Conservation (phyloP, 768 basidiomycete species). For the Crassisporium funariophilum region DNA sequence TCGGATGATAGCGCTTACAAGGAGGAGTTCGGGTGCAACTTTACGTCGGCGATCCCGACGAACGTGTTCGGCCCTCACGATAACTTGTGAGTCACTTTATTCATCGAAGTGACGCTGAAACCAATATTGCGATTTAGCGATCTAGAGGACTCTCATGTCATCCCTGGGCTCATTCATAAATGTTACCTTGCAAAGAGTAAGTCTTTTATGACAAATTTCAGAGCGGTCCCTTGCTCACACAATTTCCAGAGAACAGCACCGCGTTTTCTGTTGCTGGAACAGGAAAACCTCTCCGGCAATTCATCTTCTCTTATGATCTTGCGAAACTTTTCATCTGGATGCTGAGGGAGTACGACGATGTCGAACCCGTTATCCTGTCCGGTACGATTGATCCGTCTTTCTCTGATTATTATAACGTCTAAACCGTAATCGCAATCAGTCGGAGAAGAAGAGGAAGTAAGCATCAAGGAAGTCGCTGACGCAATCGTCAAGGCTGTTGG, state of each 20-base stretch:
- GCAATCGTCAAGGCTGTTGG: constrained; percentile 85
- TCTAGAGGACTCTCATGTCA: constrained; percentile 89
- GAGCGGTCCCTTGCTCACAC: not conserved
- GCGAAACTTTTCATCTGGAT: constrained; percentile 96
- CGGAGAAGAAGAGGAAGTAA: constrained; percentile 92
- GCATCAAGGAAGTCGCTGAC: constrained; percentile 88
- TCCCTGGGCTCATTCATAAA: constrained; percentile 92
- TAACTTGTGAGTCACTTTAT: constrained; percentile 67
- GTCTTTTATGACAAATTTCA: constrained; percentile 6
- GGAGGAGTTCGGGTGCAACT: constrained; percentile 92
- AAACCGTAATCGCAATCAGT: constrained; percentile 45
- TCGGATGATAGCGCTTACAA: constrained; percentile 78
- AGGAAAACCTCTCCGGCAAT: constrained; percentile 93
- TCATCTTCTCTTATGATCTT: constrained; percentile 95
- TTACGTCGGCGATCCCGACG: constrained; percentile 96
- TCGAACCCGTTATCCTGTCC: constrained; percentile 92
- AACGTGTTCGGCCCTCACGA: constrained; percentile 96
- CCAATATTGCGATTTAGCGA: constrained; percentile 52
- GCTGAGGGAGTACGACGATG: constrained; percentile 86
- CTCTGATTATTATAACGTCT: not conserved
- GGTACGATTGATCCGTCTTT: constrained; percentile 43
- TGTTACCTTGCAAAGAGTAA: constrained; percentile 89
- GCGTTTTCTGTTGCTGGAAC: constrained; percentile 89
- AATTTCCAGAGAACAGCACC: constrained; percentile 69
- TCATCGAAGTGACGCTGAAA: too few relatives aligned